Conservation (phyloP, 2,329 filamentous ascomycete genomes). For the Plectosphaerella sp. region DNA sequence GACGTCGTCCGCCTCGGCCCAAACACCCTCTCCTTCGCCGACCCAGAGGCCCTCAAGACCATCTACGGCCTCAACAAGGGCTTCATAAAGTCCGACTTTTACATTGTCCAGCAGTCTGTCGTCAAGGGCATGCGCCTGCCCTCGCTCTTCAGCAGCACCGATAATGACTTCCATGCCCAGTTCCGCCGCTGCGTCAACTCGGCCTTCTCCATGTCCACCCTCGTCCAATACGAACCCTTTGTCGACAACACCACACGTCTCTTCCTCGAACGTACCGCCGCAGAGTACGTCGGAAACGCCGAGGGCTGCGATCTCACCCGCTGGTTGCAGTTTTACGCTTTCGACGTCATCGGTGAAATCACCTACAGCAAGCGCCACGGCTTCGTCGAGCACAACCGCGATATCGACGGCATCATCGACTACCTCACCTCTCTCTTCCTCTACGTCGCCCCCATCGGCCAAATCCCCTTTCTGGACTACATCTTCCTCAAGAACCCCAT, state of each 20-base stretch:
- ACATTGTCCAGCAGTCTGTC: conserved; percentile 71
- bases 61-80: conserved; percentile 84
- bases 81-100: conserved; percentile 78
- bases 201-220: conserved; percentile 71
- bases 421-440: conserved; percentile 62
- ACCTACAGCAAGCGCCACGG: conserved; percentile 73
- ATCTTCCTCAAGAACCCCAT: conserved; percentile 72
- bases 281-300: conserved; percentile 42
- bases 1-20: conserved; percentile 72
- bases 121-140: conserved; percentile 63
- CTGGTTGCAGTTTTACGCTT: conserved; percentile 79
- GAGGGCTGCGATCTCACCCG: conserved; percentile 58
- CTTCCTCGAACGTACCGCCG: conserved; percentile 61
- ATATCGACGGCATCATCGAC: conserved; percentile 68
- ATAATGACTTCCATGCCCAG: conserved; percentile 71
- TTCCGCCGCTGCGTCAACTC: conserved; percentile 72
- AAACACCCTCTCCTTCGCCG: conserved; percentile 68
- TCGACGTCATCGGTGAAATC: conserved; percentile 75
- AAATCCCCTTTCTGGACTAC: conserved; percentile 68
- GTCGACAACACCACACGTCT: conserved; percentile 71
- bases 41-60: conserved; percentile 66
- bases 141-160: conserved; percentile 72
- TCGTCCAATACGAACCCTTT: conserved; percentile 76
- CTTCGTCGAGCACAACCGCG: conserved; percentile 69
- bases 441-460: conserved; percentile 69